Conservation (phyloP, 257 asterid species). For the Cordia subcordata region DNA sequence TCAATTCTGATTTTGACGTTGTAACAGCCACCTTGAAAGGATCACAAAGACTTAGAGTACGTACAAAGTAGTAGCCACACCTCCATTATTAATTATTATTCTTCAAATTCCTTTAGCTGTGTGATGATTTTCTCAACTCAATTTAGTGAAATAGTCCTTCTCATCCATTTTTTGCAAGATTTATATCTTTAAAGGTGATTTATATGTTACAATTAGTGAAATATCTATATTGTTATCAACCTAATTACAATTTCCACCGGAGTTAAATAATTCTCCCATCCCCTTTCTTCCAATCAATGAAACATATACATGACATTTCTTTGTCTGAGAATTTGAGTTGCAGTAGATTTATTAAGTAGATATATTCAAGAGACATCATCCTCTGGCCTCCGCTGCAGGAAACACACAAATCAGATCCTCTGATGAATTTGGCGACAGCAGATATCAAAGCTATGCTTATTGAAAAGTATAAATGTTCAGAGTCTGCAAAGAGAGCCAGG, state of each 20-base stretch:
- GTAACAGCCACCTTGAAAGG: slow-evolving; percentile 82
- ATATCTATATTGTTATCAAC: not conserved
- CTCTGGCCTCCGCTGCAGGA: slow-evolving; percentile 36
- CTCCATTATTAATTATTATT: not conserved
- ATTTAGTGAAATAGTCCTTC: too few relatives aligned
- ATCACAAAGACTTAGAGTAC: slow-evolving; percentile 70
- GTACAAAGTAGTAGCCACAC: slow-evolving; percentile 15
- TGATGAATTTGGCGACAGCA: slow-evolving; percentile 67
- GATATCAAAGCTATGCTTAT: slow-evolving; percentile 65
- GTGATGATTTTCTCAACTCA: too few relatives aligned
- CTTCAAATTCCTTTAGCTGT: not conserved
- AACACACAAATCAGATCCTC: slow-evolving; percentile 47
- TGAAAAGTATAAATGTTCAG: slow-evolving; percentile 59
- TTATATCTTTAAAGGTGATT: too few relatives aligned
- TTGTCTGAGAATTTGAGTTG: too few relatives aligned
- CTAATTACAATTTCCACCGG: not conserved
- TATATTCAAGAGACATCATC: not conserved
- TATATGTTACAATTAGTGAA: too few relatives aligned
- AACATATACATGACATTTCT: too few relatives aligned
- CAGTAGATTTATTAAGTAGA: too few relatives aligned
- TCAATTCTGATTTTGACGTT: slow-evolving; percentile 80
- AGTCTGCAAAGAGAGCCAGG: slow-evolving; percentile 44
- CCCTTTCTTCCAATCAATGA: too few relatives aligned
- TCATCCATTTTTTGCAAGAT: too few relatives aligned
- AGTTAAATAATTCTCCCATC: too few relatives aligned